Evolutionary conservation across 192 early-diverging fungal species (phyloP), one percentile per base, ranked within the genome.

Genomic region (Coemansia sp.): DNA sequence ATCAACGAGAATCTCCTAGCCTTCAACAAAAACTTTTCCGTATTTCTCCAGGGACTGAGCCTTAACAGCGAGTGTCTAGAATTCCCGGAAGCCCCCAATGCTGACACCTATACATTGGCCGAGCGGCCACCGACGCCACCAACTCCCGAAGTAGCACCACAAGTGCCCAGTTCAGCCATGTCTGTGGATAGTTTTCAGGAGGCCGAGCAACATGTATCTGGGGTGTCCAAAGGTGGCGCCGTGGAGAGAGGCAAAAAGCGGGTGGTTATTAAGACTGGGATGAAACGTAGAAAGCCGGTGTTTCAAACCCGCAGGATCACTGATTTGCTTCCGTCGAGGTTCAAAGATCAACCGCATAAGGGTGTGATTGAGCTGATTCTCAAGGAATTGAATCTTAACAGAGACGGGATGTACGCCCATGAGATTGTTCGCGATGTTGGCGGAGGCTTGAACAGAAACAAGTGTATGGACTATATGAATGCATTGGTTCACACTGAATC

Each of bases 1-100:
- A 80, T 81, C 49, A 81, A 81, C 62, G 34, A 65, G 32, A 81
- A 59, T 33, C 74, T 81, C 7, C n/a, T 76, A 40, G 72, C 67
- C 2, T 81, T 81, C 33, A 81, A 81, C 62, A 73, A 60, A 30
- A 81, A 75, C 79, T 81, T 81, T 81, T 52, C 73, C 0, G 57
- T 63, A 28, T 76, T 76, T 20, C 67, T 81, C 3, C 79, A 81
- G 52, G 79, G 79, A 6, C 69, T 81, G 28, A 56, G 67, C 22
- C 70, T 81, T 2, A 81, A 76, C 58, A 76, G 79, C 73, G 79
- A 81, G 52, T 75, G 74, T 38, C 40, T 76, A 4, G 66, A 64
- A 56, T 76, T 76, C 28, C 74, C 74, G 0, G 79, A 81, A 45
- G 79, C 74, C 2, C 73, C 73, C 30, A 81, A 76, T 52, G 60